Percentiles rank a stretch among this genome's conserved stretches.
Conservation (phyloP, 768 basidiomycete genomes). For the Trametes cubensis region DNA sequence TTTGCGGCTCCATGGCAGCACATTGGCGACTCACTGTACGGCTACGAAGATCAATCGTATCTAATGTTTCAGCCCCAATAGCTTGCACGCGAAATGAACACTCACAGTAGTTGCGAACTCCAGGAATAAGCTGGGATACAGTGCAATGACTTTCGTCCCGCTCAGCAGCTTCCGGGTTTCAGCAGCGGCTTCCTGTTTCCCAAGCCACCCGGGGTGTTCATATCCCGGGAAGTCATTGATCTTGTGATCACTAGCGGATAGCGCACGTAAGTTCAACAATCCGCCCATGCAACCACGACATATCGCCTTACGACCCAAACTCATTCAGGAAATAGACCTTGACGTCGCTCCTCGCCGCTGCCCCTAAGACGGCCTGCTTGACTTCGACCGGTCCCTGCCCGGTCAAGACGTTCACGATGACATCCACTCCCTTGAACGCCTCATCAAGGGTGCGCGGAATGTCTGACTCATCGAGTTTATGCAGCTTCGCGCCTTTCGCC, state of each 20-base stretch:
- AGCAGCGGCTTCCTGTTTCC: constrained; percentile 11
- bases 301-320: constrained; percentile 23
- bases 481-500: constrained; percentile 22
- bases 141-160: constrained; percentile 23
- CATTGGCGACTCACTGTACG: background rate
- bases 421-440: constrained; percentile 24
- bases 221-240: constrained; percentile 25
- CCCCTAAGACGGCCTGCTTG: constrained; percentile 15
- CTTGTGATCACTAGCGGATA: constrained; percentile 21
- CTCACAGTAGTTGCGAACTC: constrained; percentile 8
- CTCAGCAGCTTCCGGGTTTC: constrained; percentile 4
- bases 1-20: background rate
- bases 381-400: background rate
- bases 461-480: constrained; percentile 15
- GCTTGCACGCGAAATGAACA: background rate
- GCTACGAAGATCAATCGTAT: background rate
- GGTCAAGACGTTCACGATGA: constrained; percentile 26
- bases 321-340: constrained; percentile 29
- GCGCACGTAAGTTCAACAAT: background rate
- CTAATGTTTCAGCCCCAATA: background rate
- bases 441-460: constrained; percentile 15
- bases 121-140: constrained; percentile 21
- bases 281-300: background rate
- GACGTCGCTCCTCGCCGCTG: constrained; percentile 5
- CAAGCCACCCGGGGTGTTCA: constrained; percentile 16